Percentiles rank a stretch among this genome's conserved stretches.
Conservation (phyloP, 768 basidiomycete genomes). For the Suillus weaverae region DNA sequence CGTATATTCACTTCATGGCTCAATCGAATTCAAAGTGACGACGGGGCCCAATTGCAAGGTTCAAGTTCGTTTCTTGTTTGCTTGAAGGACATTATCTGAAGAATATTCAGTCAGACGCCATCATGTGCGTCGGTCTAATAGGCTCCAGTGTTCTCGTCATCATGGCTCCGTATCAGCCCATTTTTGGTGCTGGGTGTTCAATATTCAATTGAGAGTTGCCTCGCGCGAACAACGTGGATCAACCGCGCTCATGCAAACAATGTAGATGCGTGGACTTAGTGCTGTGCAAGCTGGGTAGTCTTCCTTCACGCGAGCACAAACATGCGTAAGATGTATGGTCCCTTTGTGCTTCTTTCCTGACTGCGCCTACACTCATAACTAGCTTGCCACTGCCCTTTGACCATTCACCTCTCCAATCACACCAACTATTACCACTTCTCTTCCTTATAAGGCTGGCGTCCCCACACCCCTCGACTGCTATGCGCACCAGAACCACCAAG, state of each 20-base stretch:
- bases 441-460: conserved; percentile 15
- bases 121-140: neutral
- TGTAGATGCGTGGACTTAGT: conserved; percentile 32
- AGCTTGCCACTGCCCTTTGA: conserved; percentile 7
- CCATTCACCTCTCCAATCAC: conserved; percentile 7
- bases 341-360: conserved; percentile 17
- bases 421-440: conserved; percentile 12
- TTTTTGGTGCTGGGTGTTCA: neutral
- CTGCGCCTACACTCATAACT: conserved; percentile 17
- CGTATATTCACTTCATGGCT: neutral
- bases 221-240: conserved; percentile 29
- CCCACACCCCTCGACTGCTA: conserved; percentile 12
- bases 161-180: neutral
- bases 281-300: conserved; percentile 20
- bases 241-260: conserved; percentile 17
- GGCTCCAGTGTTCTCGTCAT: neutral
- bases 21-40: neutral
- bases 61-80: neutral
- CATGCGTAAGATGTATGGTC: conserved; percentile 28
- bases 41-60: neutral
- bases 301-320: conserved; percentile 15
- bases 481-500: conserved; percentile 29
- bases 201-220: conserved; percentile 7
- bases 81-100: neutral
- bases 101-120: neutral